phyloP scores from a whole-genome alignment of 208 protist genomes.

The Acanthamoeba lenticulata region DNA sequence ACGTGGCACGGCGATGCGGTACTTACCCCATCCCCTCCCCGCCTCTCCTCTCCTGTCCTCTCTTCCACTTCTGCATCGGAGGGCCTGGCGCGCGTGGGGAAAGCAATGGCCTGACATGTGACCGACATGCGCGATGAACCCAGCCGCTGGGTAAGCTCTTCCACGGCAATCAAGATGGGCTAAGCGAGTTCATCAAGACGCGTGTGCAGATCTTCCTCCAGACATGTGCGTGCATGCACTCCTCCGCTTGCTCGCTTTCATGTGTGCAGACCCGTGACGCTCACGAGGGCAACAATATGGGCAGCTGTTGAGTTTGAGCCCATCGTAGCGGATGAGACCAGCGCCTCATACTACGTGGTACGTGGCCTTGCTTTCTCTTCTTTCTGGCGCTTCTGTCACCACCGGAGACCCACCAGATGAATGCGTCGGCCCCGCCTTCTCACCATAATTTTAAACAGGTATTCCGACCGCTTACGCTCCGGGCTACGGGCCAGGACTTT shows the following conservation, averaged over 20 bases:
- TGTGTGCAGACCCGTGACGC: background rate
- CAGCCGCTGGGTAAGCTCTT: background rate
- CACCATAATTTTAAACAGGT: background rate
- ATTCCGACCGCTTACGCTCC: background rate
- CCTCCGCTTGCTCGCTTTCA: background rate
- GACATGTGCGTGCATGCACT: background rate
- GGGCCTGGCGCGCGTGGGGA: background rate
- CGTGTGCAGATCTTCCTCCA: background rate
- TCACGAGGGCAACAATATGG: background rate
- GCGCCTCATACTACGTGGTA: background rate
- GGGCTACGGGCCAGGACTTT: background rate
- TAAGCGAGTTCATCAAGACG: background rate
- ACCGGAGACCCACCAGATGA: background rate
- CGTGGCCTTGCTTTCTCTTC: background rate
- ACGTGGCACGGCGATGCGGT: background rate
- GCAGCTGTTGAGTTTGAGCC: background rate
- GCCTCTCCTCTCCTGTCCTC: background rate
- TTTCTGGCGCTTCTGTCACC: background rate
- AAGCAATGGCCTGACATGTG: background rate
- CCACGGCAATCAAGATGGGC: conserved; percentile 2
- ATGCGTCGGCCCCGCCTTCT: background rate
- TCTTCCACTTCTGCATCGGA: background rate
- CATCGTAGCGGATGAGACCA: background rate
- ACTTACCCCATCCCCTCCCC: background rate
- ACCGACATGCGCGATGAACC: background rate